A percentile compares a stretch with the other conserved stretches of the same genome.
Conservation (phyloP, 352 stramenopile genomes). For the Pythium rishiriense region DNA sequence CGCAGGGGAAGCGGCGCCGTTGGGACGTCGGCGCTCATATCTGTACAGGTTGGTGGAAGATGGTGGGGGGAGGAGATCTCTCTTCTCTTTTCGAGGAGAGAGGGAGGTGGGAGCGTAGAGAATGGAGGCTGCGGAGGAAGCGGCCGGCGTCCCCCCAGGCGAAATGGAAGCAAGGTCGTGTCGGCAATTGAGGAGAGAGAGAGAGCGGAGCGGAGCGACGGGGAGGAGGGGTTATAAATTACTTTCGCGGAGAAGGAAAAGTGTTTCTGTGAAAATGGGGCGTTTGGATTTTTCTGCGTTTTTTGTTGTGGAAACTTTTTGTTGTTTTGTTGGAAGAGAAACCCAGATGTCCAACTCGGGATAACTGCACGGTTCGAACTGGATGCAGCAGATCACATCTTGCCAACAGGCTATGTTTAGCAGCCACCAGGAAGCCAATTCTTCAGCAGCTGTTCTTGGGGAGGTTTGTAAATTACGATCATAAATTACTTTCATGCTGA, state of each 20-base stretch:
- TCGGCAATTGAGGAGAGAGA: constrained; percentile 14
- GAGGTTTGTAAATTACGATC: constrained; percentile 4
- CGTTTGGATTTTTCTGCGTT: constrained; percentile 1
- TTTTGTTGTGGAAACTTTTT: neutral
- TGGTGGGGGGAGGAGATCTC: neutral
- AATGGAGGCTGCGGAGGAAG: neutral
- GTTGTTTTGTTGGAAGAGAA: neutral
- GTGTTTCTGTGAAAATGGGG: constrained; percentile 1
- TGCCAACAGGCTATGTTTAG: constrained; percentile 6
- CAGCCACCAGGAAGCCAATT: neutral
- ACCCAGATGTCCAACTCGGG: constrained; percentile 1
- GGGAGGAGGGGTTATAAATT: constrained; percentile 21
- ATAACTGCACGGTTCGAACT: neutral
- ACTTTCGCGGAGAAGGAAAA: constrained; percentile 17
- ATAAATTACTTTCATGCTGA: constrained; percentile 10
- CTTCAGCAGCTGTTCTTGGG: neutral
- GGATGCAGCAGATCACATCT: constrained; percentile 10
- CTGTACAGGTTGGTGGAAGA: neutral
- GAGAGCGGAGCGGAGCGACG: neutral
- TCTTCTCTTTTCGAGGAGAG: neutral
- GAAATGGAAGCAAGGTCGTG: neutral
- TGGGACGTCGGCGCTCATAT: constrained; percentile 21
- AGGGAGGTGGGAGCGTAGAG: neutral
- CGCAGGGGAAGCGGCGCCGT: constrained; percentile 25
- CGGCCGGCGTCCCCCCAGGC: neutral